These are phyloP conservation scores for Pseudogymnoascus sp. DNA, from an alignment of 2,329 filamentous ascomycete species.

Conservation along the genomic window DNA sequence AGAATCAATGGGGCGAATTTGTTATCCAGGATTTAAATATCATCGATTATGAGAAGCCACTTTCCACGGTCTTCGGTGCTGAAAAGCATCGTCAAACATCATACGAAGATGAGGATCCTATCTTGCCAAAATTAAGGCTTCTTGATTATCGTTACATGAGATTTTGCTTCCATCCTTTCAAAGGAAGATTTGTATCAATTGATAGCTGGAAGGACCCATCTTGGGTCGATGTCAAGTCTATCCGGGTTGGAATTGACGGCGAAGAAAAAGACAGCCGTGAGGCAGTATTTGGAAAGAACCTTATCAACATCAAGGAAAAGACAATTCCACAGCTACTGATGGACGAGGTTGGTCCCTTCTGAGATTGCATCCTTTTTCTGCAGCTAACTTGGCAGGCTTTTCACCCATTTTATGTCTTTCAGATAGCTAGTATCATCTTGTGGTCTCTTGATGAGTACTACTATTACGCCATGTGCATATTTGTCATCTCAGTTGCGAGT, in stretches of 20 bases:
- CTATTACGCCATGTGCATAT: conserved; percentile 93
- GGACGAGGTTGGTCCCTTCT: conserved; percentile 59
- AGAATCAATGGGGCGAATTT: conserved; percentile 96
- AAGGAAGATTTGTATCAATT: conserved; percentile 79
- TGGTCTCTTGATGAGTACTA: conserved; percentile 98
- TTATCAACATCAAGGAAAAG: conserved; percentile 92
- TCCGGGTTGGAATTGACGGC: conserved; percentile 73
- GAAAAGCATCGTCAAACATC: conserved; percentile 52
- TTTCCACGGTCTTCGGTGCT: conserved; percentile 59
- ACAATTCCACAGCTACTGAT: conserved; percentile 72
- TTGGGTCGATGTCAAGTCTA: conserved; percentile 70
- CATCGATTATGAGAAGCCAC: conserved; percentile 44
- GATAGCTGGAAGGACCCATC: conserved; percentile 90
- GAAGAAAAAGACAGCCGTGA: conserved; percentile 81
- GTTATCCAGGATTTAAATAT: conserved; percentile 60
- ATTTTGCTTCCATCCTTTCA: conserved; percentile 81
- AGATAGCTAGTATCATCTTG: conserved; percentile 84
- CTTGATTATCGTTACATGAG: conserved; percentile 92
- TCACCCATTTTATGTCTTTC: conserved; percentile 97
- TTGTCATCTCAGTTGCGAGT: conserved; percentile 86
- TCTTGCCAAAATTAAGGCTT: conserved; percentile 65
- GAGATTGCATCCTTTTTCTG: conserved; percentile 9
- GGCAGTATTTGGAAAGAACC: conserved; percentile 78
- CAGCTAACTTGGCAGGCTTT: conserved; percentile 53
- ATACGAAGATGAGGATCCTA: conserved; percentile 66